Evolutionary conservation across 257 asterid species (phyloP).

Genomic region (Lantana camara): DNA sequence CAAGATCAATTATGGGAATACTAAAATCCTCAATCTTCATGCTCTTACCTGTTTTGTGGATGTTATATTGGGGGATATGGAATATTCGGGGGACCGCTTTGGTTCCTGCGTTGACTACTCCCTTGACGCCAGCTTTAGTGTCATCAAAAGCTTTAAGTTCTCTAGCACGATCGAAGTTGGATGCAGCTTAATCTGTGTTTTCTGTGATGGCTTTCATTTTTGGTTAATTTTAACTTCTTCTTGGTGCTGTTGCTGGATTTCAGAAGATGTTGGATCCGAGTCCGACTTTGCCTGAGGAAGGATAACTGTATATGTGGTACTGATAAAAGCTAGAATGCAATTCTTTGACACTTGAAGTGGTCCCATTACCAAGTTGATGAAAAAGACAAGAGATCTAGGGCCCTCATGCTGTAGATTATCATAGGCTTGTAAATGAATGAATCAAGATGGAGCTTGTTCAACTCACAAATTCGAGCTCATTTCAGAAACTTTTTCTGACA

Average conservation of each 20-base stretch:
- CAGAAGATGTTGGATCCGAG: too few relatives aligned
- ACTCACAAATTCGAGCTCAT: too few relatives aligned
- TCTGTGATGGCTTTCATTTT: slow-evolving; percentile 32
- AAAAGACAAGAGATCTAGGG: too few relatives aligned
- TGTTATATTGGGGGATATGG: slow-evolving; percentile 31
- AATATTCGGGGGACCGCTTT: slow-evolving; percentile 51
- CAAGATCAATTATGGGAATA: slow-evolving; percentile 64
- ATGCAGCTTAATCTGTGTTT: neutral
- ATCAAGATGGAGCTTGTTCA: too few relatives aligned
- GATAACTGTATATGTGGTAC: too few relatives aligned
- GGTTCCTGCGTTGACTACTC: slow-evolving; percentile 56
- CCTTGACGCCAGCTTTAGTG: slow-evolving; percentile 68
- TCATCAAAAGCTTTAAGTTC: slow-evolving; percentile 61
- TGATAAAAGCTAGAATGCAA: too few relatives aligned
- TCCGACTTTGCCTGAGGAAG: too few relatives aligned
- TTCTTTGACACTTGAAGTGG: too few relatives aligned
- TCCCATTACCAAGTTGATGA: too few relatives aligned
- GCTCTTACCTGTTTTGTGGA: neutral
- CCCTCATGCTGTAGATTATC: too few relatives aligned
- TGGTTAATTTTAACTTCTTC: neutral
- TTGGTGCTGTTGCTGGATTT: neutral
- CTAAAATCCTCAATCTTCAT: slow-evolving; percentile 13
- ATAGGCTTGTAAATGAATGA: too few relatives aligned
- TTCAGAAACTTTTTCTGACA: too few relatives aligned
- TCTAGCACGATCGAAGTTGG: slow-evolving; percentile 34